A percentile compares a stretch with the other conserved stretches of the same genome.
These are phyloP conservation scores for Spathaspora arborariae DNA, from an alignment of 805 yeast genomes.

Conservation along the genomic window DNA sequence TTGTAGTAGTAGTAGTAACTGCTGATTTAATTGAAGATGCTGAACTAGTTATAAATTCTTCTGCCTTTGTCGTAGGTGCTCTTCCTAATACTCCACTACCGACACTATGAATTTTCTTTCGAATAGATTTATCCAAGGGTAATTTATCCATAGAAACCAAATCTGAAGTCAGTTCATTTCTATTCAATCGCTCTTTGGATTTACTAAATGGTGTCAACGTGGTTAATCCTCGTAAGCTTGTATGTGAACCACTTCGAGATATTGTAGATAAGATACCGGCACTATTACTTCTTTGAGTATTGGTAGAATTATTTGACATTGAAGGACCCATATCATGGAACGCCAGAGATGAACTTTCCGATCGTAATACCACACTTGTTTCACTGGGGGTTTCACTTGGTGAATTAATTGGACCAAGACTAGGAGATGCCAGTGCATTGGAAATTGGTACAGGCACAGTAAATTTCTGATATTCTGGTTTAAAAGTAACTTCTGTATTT, in stretches of 20 bases:
- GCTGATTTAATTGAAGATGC: conserved; percentile 7
- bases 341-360: background rate
- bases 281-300: conserved; percentile 9
- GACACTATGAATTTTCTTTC: background rate
- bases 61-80: conserved; percentile 6
- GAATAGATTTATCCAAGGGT: background rate
- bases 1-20: conserved; percentile 4
- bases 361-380: background rate
- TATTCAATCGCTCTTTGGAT: conserved; percentile 8
- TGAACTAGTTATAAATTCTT: conserved; percentile 7
- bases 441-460: background rate
- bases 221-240: conserved; percentile 21
- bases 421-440: background rate
- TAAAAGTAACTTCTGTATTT: background rate
- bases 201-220: conserved; percentile 30
- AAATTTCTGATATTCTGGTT: background rate
- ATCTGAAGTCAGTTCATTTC: conserved; percentile 5
- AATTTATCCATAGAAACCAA: conserved; percentile 10
- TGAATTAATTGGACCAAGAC: background rate
- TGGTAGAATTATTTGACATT: conserved; percentile 5
- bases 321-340: conserved; percentile 1
- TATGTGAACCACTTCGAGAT: conserved; percentile 4
- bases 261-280: conserved; percentile 1
- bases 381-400: background rate
- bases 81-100: conserved; percentile 4